Conservation (phyloP, 208 protist genomes). For the Leishmania martiniquensis region DNA sequence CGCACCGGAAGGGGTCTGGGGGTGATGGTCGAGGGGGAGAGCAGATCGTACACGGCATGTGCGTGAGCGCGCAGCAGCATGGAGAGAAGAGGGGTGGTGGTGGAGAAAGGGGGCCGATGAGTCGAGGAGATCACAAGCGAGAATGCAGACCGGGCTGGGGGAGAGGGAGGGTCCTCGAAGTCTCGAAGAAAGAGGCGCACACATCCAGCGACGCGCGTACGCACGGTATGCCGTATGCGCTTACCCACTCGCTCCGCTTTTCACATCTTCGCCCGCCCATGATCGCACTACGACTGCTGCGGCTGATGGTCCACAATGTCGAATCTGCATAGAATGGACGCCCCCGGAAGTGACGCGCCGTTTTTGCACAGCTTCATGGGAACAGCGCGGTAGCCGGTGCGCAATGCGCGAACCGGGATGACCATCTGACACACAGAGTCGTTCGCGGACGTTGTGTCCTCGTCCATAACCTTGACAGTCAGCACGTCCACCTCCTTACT, state of each 20-base stretch:
- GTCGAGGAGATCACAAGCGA: not conserved
- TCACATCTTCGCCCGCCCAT: not conserved
- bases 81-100: not conserved
- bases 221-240: not conserved
- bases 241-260: not conserved
- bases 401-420: slow-evolving; percentile 48
- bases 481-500: slow-evolving; percentile 58
- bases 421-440: slow-evolving; percentile 48
- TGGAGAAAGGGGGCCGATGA: not conserved
- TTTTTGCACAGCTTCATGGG: slow-evolving; percentile 56
- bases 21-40: not conserved
- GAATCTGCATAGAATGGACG: slow-evolving; percentile 55
- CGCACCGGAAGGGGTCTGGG: not conserved
- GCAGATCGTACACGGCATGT: not conserved
- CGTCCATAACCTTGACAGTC: slow-evolving; percentile 53
- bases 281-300: not conserved
- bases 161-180: not conserved
- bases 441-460: slow-evolving; percentile 44
- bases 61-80: not conserved
- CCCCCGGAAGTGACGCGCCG: slow-evolving; percentile 37
- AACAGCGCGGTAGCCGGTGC: slow-evolving; percentile 50
- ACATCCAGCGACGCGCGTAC: not conserved
- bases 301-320: slow-evolving; percentile 26
- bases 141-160: too few relatives aligned
- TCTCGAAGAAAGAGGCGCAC: not conserved